Evolutionary conservation across 164 flowering plant species (phyloP).

Genomic region (Magnolia kwangsiensis): DNA sequence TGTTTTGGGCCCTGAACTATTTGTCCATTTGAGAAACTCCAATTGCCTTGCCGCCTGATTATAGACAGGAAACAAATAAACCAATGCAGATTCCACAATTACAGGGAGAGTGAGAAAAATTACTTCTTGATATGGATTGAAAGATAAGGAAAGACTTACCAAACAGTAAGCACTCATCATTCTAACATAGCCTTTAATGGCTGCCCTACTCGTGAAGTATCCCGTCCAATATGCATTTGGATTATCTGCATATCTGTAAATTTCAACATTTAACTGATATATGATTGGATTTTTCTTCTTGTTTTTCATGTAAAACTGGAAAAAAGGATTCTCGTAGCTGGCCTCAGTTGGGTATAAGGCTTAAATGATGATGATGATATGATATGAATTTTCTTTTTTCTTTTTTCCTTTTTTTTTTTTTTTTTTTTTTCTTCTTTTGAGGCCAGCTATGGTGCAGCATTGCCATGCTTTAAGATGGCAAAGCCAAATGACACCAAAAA

Average conservation of each 20-base stretch:
- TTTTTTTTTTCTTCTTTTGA: background rate
- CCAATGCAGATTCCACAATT: background rate
- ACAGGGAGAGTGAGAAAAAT: background rate
- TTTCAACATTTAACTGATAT: background rate
- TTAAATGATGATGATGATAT: too few species aligned
- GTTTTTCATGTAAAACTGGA: too few species aligned
- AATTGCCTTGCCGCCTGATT: slow-evolving; percentile 89
- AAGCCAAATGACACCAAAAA: background rate
- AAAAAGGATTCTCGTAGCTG: too few species aligned
- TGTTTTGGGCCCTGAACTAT: slow-evolving; percentile 53
- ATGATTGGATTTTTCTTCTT: too few species aligned
- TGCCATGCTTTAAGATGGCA: background rate
- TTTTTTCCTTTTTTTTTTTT: too few species aligned
- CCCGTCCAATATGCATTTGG: slow-evolving; percentile 94
- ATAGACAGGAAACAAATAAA: slow-evolving; percentile 7
- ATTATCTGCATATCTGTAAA: slow-evolving; percentile 81
- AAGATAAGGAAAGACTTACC: slow-evolving; percentile 35
- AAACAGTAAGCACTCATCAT: slow-evolving; percentile 80
- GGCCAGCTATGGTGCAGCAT: background rate
- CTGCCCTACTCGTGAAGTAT: slow-evolving; percentile 87
- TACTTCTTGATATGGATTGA: background rate
- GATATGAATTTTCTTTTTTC: too few species aligned
- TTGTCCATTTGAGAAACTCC: slow-evolving; percentile 69
- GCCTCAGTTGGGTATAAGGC: too few species aligned
- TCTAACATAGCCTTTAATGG: slow-evolving; percentile 80